These are phyloP conservation scores for Biancaea sappan DNA, from an alignment of 306 rosid species.

Conservation along the genomic window DNA sequence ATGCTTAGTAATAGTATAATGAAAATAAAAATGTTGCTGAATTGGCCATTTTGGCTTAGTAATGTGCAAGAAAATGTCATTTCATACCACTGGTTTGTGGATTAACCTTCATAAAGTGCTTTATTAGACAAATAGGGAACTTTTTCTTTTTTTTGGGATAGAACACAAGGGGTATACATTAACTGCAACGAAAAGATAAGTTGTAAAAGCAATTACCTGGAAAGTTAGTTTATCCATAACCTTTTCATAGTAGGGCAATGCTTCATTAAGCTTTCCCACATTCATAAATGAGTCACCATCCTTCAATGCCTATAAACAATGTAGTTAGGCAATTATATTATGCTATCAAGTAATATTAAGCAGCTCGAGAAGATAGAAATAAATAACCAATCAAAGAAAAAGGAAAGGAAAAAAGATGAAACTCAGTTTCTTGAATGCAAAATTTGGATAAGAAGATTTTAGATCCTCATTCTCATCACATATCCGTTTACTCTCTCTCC, in stretches of 20 bases:
- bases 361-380: conserved; percentile 18
- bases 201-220: too few species aligned
- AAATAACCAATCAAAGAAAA: not conserved
- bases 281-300: conserved; percentile 77
- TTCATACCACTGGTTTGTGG: conserved; percentile 19
- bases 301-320: too few species aligned
- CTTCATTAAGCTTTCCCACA: too few species aligned
- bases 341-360: too few species aligned
- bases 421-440: not conserved
- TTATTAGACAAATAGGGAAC: conserved; percentile 9
- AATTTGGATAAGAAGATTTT: too few species aligned
- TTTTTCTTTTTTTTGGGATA: not conserved
- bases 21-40: conserved; percentile 8
- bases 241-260: too few species aligned
- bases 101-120: conserved; percentile 12
- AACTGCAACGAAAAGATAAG: too few species aligned
- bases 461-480: not conserved
- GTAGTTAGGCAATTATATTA: too few species aligned
- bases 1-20: conserved; percentile 6
- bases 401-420: conserved; percentile 1
- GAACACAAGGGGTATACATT: not conserved
- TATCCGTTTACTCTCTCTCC: not conserved
- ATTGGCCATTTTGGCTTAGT: not conserved
- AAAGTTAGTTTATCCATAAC: too few species aligned
- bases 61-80: conserved; percentile 13